Evolutionary conservation across 73 alveolate species (phyloP).

Genomic region (Tetrahymena elliotti): DNA sequence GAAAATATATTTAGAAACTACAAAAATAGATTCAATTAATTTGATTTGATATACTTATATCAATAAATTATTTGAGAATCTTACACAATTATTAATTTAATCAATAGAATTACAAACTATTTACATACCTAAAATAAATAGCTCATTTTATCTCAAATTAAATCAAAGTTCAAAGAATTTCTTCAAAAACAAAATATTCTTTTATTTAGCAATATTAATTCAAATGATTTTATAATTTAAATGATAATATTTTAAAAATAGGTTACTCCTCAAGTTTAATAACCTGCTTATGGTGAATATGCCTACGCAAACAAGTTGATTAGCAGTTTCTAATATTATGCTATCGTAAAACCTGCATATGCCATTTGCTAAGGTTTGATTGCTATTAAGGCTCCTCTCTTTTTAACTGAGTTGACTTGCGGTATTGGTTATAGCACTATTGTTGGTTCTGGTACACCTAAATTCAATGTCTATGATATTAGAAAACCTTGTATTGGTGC

Average conservation of each 20-base stretch:
- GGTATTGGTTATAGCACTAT: constrained; percentile 14
- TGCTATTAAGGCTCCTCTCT: constrained; percentile 2
- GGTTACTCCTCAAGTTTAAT: constrained; percentile 45
- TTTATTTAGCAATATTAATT: too few species aligned
- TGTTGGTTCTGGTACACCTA: constrained; percentile 46
- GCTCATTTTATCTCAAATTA: too few species aligned
- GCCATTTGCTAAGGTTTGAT: constrained; percentile 19
- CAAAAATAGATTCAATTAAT: too few species aligned
- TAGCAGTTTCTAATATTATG: not conserved
- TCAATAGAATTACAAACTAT: too few species aligned
- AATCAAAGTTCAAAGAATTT: too few species aligned
- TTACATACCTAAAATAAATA: too few species aligned
- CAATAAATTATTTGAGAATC: too few species aligned
- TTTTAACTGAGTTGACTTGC: constrained; percentile 32
- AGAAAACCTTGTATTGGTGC: constrained; percentile 44
- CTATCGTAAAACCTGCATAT: constrained; percentile 19
- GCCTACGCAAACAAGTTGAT: constrained; percentile 43
- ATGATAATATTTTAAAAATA: not conserved
- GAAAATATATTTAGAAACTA: too few species aligned
- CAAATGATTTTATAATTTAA: not conserved
- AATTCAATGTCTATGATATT: constrained; percentile 51
- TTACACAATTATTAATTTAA: too few species aligned
- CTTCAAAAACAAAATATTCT: too few species aligned
- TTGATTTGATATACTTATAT: too few species aligned
- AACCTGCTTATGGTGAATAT: constrained; percentile 41